A percentile compares a stretch with the other conserved stretches of the same genome.
phyloP scores from a whole-genome alignment of 805 yeast genomes.

The Teunomyces aglyptinius region DNA sequence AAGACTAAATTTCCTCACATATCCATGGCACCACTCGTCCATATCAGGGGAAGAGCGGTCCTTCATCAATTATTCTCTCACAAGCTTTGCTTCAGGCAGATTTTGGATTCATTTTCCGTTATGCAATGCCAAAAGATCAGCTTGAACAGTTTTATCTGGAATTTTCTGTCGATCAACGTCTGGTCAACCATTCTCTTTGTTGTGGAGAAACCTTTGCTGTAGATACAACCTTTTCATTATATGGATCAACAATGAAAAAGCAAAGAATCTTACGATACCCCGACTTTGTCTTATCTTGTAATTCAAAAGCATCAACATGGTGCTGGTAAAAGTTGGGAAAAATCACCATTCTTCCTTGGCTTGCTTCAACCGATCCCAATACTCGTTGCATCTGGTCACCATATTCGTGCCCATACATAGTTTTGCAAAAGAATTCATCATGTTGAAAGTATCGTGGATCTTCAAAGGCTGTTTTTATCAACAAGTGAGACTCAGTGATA shows the following conservation, averaged over 20 bases:
- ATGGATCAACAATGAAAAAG: constrained; percentile 38
- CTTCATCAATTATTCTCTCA: constrained; percentile 29
- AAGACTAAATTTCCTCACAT: constrained; percentile 22
- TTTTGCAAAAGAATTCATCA: constrained; percentile 23
- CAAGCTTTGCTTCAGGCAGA: constrained; percentile 23
- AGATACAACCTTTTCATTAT: constrained; percentile 23
- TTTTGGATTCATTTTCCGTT: constrained; percentile 16
- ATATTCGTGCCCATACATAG: constrained; percentile 28
- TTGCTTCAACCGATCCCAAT: constrained; percentile 25
- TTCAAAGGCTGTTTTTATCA: constrained; percentile 27
- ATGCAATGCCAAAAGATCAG: constrained; percentile 4
- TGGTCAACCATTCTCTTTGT: constrained; percentile 31
- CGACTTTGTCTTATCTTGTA: constrained; percentile 31
- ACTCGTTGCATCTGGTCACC: constrained; percentile 21
- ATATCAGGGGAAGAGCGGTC: constrained; percentile 22
- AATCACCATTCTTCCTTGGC: constrained; percentile 29
- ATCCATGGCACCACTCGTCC: constrained; percentile 14
- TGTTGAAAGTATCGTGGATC: constrained; percentile 36
- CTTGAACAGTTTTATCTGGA: constrained; percentile 7
- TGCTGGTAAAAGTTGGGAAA: constrained; percentile 42
- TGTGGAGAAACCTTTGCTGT: constrained; percentile 39
- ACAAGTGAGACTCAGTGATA: constrained; percentile 30
- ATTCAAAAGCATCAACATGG: constrained; percentile 38
- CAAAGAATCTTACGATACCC: constrained; percentile 42
- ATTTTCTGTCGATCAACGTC: constrained; percentile 7